These are phyloP conservation scores for cucumber (Cucumis sativus) DNA, from an alignment of 306 rosid genomes.

Conservation along the genomic window DNA sequence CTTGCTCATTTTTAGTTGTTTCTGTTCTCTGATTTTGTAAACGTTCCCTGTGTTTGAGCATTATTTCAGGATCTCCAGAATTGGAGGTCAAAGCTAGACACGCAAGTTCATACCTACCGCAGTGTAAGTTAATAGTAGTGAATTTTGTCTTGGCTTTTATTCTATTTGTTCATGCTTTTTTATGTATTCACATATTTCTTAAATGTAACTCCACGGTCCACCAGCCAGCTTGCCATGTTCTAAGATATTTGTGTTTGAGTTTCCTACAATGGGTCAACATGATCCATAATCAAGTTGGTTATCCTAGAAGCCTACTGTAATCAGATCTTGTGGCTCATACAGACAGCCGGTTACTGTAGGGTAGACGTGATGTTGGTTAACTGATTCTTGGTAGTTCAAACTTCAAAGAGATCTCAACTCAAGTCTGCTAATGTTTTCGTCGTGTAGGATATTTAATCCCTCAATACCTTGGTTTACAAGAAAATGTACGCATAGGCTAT, in stretches of 20 bases:
- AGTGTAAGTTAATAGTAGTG: slow-evolving; percentile 43
- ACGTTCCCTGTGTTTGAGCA: background rate
- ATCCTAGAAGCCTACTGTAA: background rate
- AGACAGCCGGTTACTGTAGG: background rate
- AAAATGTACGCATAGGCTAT: background rate
- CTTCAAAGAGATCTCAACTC: background rate
- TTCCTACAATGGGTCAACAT: background rate
- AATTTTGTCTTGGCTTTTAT: background rate
- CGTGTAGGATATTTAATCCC: background rate
- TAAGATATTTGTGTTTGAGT: background rate
- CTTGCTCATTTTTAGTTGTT: background rate
- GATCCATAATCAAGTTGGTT: background rate
- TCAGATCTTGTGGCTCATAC: background rate
- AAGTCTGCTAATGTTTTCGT: background rate
- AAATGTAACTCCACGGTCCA: background rate
- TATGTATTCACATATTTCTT: background rate
- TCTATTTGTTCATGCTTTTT: background rate
- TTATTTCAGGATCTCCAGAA: slow-evolving; percentile 66
- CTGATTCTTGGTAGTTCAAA: background rate
- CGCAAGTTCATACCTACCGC: slow-evolving; percentile 73
- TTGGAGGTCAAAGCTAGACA: slow-evolving; percentile 85
- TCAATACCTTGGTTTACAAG: background rate
- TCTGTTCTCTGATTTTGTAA: background rate
- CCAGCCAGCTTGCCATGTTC: background rate
- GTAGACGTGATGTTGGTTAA: background rate